Evolutionary conservation across 192 early-diverging fungal species (phyloP), one percentile per base, ranked within the genome.

Genomic region (Backusella tarrabulga): DNA sequence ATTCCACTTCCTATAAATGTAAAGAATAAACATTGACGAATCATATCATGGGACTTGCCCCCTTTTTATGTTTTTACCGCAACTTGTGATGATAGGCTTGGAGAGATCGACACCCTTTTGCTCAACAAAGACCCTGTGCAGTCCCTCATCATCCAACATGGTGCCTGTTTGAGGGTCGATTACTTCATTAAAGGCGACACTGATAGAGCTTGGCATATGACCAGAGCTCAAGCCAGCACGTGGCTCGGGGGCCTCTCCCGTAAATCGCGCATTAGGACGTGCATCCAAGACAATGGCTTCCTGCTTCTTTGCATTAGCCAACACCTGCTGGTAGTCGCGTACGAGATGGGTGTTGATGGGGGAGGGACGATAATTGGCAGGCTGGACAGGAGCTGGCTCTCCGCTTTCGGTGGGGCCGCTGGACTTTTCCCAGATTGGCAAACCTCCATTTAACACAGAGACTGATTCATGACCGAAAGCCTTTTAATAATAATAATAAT

Each of bases 381-480:
- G 63, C 69, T 81, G 29, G 7, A 72, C n/a, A 17, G 79, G 67
- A 34, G 21, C 29, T 11, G 76, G 68, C 19, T 81, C 79, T 15
- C 83, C 88, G n/a, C 42, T 82, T 52, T 83, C 89, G 6, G 88
- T 74, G 32, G 88, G 86, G 32, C 84, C 74, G 56, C 86, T 83
- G 26, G 88, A 88, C 6, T 76, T 76, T 9, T 84, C 79, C 97
- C 97, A 99, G 38, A 88, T 89, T 2, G 90, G 91, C 40, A 99
- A 79, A 9, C 97, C 97, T 29, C 97, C 97, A 60, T 99, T 88
- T 69, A 99, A 81, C 6, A 99, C 89, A 38, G 94, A 95, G 2
- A 97, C 91, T 3, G 93, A 92, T 36, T 92, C 71, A 73, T 99
- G 97, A 15, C 95, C 95, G 91, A 99, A 96, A n/a, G 86, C 90